A percentile compares a stretch with the other conserved stretches of the same genome.
Conservation (phyloP, 306 rosid genomes). For the Albizia julibrissin region DNA sequence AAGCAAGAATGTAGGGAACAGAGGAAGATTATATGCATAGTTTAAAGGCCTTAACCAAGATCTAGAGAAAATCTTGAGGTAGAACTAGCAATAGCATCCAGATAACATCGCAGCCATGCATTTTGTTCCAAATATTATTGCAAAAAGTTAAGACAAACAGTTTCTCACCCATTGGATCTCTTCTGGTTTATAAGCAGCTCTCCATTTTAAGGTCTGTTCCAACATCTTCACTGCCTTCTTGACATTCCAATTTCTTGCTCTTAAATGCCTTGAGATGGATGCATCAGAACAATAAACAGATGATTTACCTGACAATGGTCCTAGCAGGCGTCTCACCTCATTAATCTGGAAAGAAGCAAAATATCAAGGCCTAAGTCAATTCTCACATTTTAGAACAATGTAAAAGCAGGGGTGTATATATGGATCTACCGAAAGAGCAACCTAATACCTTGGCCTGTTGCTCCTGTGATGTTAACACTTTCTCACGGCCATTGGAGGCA, state of each 20-base stretch:
- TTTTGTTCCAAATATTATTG: neutral
- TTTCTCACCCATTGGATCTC: slow-evolving; percentile 84
- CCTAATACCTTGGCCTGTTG: slow-evolving; percentile 65
- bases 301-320: slow-evolving; percentile 62
- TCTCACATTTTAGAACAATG: slow-evolving; percentile 5
- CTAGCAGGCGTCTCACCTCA: slow-evolving; percentile 73
- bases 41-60: neutral
- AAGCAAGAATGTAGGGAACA: neutral
- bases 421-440: neutral
- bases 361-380: neutral
- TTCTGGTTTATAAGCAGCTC: slow-evolving; percentile 77
- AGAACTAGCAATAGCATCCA: slow-evolving; percentile 2
- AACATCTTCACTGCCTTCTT: slow-evolving; percentile 88
- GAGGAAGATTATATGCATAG: neutral
- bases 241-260: slow-evolving; percentile 90
- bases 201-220: slow-evolving; percentile 81
- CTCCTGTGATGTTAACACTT: slow-evolving; percentile 49
- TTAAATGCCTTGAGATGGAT: slow-evolving; percentile 69
- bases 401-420: neutral
- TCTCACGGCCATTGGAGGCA: slow-evolving; percentile 57
- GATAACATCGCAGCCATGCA: neutral
- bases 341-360: slow-evolving; percentile 56
- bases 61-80: neutral
- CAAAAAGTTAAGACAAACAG: slow-evolving; percentile 11
- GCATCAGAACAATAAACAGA: slow-evolving; percentile 77